Base-by-base conservation (phyloP, 192 early-diverging fungal genomes). In the Entomortierella beljakovae region DNA sequence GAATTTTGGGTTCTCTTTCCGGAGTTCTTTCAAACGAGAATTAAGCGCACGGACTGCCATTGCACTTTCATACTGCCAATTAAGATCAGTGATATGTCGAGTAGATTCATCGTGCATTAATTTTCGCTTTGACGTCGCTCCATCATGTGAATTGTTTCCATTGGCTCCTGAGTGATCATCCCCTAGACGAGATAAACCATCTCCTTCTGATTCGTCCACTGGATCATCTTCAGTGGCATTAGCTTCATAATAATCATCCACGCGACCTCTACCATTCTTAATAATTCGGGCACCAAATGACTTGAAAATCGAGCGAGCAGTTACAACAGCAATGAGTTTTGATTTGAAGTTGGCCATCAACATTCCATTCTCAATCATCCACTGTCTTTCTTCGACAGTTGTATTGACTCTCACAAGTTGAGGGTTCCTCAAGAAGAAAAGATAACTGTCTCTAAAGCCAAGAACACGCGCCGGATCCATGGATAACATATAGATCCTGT, bases 381-480 rank as follows among this genome's bases (percentile, higher is more conserved):
- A 68, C 23, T 91, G 84, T 49, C 92, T 88, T 73, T 97, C 97
- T 70, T 93, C 87, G 57, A 94, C 90, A 2, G 88, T 92, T 31
- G 90, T 91, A 55, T 87, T 89, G 40, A 98, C 83, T 29, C 94
- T 89, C 10, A 85, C 83, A 67, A 98, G 81, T 18, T 88, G 81
- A 22, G 92, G 91, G 71, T 96, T 95, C 70, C 90, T 89, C 61
- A 93, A 84, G 81, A 97, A 97, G 71, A 99, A 92, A 42, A 99
- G 85, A 85, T 97, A 96, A 57, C 96, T 95, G 84, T 99, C 97
- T 26, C 97, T 90, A 65, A 91, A 95, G 16, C 93, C 93, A 16
- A 94, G 86, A 26, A 87, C 82, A 53, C 93, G 91, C 22, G 94
- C 90, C 34, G 93, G 93, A 64, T 99, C 97, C 87, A 96, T 93